A percentile compares a stretch with the other conserved stretches of the same genome.
These are phyloP conservation scores for Jatropha podagrica DNA, from an alignment of 441 rosid genomes.

Conservation along the genomic window DNA sequence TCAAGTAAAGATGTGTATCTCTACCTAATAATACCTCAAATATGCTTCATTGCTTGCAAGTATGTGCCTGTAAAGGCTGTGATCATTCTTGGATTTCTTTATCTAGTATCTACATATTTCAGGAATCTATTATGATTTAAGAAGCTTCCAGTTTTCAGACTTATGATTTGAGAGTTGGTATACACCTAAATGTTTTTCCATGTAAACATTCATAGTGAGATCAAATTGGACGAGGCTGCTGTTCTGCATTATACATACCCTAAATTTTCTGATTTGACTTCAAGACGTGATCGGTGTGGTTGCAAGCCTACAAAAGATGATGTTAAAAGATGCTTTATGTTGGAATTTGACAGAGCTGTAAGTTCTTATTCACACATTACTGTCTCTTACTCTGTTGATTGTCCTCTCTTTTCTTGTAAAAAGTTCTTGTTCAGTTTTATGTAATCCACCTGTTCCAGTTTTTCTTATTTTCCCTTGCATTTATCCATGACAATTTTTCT, in stretches of 20 bases:
- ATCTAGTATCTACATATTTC: neutral
- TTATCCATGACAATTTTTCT: neutral
- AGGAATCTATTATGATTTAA: neutral
- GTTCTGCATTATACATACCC: constrained; percentile 85
- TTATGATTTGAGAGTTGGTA: constrained; percentile 9
- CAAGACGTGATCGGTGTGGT: constrained; percentile 97
- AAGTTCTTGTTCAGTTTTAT: neutral
- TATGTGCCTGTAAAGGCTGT: neutral
- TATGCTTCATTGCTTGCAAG: neutral
- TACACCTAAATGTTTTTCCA: constrained; percentile 2
- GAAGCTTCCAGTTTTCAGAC: neutral
- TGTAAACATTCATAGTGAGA: constrained; percentile 45
- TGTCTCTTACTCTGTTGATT: neutral
- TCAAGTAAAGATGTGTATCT: neutral
- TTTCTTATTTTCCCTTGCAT: neutral
- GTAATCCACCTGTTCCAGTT: neutral
- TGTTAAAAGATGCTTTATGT: constrained; percentile 92
- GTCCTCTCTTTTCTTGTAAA: constrained; percentile 3
- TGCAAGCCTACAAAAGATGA: constrained; percentile 93
- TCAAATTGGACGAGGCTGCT: constrained; percentile 83
- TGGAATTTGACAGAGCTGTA: constrained; percentile 90
- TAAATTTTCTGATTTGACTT: constrained; percentile 88
- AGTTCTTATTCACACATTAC: constrained; percentile 32
- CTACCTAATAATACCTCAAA: neutral
- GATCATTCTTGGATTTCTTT: neutral